Base-by-base conservation (phyloP, 345 rosid genomes). In the Melastoma malabathricum region DNA sequence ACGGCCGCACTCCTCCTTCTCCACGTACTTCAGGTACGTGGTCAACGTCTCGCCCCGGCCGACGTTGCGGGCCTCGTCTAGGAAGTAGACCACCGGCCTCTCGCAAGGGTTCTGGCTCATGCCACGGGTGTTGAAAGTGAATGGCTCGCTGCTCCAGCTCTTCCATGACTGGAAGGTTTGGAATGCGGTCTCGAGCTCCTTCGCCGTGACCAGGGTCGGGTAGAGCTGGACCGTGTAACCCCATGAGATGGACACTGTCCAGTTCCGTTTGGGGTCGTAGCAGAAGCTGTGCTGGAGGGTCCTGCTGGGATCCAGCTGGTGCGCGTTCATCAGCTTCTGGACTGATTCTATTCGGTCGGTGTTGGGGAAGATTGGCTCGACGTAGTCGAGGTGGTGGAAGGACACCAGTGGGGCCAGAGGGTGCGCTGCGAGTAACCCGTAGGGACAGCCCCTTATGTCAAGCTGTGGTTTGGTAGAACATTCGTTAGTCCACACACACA, bases 241-340 rank as follows among this genome's bases (percentile, higher is more conserved):
- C 98, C 98, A 90, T 0, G 96, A 82, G 9, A 82, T 73, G 3
- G 96, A 86, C 47, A 86, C 56, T 5, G 87, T 76, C 89, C 92
- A 82, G 29, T 75, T 80, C 2, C 82, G 72, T 15, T 15, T 71
- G 25, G 55, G 25, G 68, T 84, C 94, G 49, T 84, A 69, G 56
- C 98, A 86, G 64, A 82, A 78, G 57, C 78, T 86, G 34, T 77
- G 83, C 48, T 90, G 98, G 22, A 90, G 68, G 43, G 65, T 60
- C 67, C 94, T 80, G 62, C 74, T 65, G 16, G 87, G 92, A 58
- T 90, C 98, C 50, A 44, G 47, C 54, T 65, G 54, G 12, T 82
- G 80, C 2, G 89, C 69, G 0, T 50, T 58, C 0, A 58, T 47
- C 46, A 90, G 74, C 62, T 69, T 80, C 55, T 72, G 54, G 43